Conservation (phyloP, 176 grass and related monocot genomes). For the Oryza glumipatula region DNA sequence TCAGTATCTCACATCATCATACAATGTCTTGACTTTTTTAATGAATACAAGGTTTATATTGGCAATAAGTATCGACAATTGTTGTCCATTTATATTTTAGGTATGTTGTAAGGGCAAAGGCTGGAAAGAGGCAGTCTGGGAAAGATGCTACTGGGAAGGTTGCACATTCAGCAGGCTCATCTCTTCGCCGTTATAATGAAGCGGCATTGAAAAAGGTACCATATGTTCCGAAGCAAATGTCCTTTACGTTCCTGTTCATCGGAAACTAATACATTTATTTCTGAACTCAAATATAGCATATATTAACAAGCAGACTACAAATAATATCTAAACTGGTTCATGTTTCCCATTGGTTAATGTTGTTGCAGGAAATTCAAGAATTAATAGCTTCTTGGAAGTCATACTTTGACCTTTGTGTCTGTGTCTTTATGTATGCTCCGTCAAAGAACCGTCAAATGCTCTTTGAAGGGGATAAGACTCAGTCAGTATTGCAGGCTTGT, state of each 20-base stretch:
- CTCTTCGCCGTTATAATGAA: conserved; percentile 90
- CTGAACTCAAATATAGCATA: background rate
- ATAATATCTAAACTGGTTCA: conserved; percentile 14
- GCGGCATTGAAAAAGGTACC: conserved; percentile 83
- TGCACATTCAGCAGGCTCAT: conserved; percentile 91
- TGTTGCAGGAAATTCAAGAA: conserved; percentile 82
- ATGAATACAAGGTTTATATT: conserved; percentile 4
- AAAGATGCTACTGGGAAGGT: conserved; percentile 93
- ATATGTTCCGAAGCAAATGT: conserved; percentile 2
- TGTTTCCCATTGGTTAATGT: conserved; percentile 26
- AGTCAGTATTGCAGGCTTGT: conserved; percentile 55
- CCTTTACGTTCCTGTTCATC: conserved; percentile 26
- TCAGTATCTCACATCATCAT: background rate
- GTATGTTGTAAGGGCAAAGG: conserved; percentile 98
- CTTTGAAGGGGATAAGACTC: conserved; percentile 74
- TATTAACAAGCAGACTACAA: conserved; percentile 19
- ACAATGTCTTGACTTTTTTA: background rate
- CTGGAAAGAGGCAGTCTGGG: conserved; percentile 91
- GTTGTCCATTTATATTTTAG: conserved; percentile 44
- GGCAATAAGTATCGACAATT: background rate
- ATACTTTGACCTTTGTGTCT: conserved; percentile 71
- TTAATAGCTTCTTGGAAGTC: conserved; percentile 81
- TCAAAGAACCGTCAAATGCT: conserved; percentile 79
- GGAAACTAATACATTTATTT: background rate
- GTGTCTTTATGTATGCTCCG: conserved; percentile 79